Base-by-base conservation (phyloP, 2,329 filamentous ascomycete species). In the Neoarthrinium moseri region DNA sequence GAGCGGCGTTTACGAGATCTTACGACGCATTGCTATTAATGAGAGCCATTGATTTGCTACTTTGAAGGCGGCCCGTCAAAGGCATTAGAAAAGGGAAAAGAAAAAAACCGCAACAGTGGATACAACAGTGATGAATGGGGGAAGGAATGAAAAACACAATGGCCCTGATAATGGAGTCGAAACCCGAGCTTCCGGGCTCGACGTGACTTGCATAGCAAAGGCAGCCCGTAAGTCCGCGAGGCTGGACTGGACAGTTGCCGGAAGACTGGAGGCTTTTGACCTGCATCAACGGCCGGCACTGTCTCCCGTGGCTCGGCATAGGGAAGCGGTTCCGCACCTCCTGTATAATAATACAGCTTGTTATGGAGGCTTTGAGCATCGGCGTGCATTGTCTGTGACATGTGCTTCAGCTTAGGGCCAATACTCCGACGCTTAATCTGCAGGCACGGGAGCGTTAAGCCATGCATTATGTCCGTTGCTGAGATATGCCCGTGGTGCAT, bases 341-440 rank as follows among this genome's bases (percentile, higher is more conserved):
- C 32, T 42, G 39, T 42, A 42, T 42, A 42, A 42, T 42, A 42
- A 42, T 18, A 42, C 15, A 42, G 39, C 39, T 11, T 18, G 33
- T 33, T 42, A 42, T 42, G 29, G 12, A 33, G 21, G n/a, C 17
- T 22, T 33, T 42, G 39, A 42, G 27, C 39, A 12, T 32, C 39
- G 29, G 33, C 26, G 29, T 42, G 39, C 39, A 42, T 42, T 15
- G 17, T 13, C 23, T 42, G 39, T 33, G 39, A 33, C 39, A 42
- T 30, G 27, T 21, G 20, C 17, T 21, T 13, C 18, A 42, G 24
- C 17, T 23, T 42, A 17, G 18, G 27, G 39, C 39, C 39, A 42
- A 33, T 42, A 22, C 39, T 42, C 39, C 39, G 39, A 42, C 3
- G 39, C 27, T 21, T 42, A 21, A 33, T 15, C 26, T 42, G 39